Evolutionary conservation across 176 grass and related monocot genomes (phyloP).

Genomic region (Melocanna baccifera): DNA sequence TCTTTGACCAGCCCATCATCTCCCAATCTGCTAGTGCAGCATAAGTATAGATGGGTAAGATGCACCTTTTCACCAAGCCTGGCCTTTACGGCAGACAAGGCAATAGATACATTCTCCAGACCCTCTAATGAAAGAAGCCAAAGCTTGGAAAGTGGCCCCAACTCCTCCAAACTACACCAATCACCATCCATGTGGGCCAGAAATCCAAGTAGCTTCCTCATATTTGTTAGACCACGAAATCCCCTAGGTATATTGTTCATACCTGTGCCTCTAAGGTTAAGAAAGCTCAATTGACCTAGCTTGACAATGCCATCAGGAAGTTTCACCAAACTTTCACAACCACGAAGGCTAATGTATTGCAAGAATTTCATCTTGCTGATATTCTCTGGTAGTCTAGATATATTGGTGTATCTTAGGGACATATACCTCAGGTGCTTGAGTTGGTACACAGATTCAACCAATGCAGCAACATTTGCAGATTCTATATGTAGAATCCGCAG

Average conservation of each 20-base stretch:
- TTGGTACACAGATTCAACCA: background rate
- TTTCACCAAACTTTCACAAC: background rate
- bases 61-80: background rate
- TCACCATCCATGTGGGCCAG: background rate
- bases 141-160: background rate
- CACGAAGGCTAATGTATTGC: too few relatives aligned
- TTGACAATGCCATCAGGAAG: background rate
- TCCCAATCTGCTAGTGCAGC: background rate
- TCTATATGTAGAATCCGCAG: background rate
- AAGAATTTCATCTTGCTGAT: too few relatives aligned
- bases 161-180: background rate
- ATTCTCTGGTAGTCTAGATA: too few relatives aligned
- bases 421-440: background rate
- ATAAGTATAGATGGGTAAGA: fast-evolving
- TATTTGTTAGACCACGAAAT: background rate
- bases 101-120: background rate
- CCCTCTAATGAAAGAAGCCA: fast-evolving
- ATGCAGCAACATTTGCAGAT: background rate
- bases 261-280: background rate
- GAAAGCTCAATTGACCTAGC: background rate
- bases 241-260: background rate
- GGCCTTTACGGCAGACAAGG: background rate
- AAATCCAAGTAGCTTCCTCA: constrained; percentile 13
- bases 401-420: fast-evolving
- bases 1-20: background rate